Conservation (phyloP, 768 basidiomycete species). For the Pisolithus tinctorius region DNA sequence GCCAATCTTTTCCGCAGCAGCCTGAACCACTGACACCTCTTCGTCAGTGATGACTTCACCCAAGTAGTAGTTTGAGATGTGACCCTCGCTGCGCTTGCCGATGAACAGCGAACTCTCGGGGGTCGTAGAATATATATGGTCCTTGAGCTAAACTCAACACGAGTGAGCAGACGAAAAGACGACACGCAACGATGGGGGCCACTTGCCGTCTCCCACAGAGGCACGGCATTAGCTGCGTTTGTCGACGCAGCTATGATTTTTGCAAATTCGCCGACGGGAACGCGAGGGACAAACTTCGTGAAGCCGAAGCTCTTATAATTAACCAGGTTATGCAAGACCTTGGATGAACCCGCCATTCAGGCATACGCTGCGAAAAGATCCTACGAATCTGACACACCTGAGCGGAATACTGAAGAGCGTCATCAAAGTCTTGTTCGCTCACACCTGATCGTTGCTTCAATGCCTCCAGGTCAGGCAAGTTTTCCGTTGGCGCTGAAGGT, state of each 20-base stretch:
- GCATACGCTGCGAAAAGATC: not conserved
- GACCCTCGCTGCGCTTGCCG: constrained; percentile 72
- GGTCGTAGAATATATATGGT: constrained; percentile 60
- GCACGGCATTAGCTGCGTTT: constrained; percentile 46
- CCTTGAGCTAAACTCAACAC: constrained; percentile 48
- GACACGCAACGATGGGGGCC: not conserved
- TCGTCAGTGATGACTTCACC: constrained; percentile 67
- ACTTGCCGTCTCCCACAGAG: constrained; percentile 59
- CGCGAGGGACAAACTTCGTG: constrained; percentile 78
- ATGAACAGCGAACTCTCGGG: constrained; percentile 69
- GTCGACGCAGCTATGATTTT: constrained; percentile 54
- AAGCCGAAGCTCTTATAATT: constrained; percentile 83
- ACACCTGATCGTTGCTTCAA: constrained; percentile 52
- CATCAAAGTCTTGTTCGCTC: constrained; percentile 56
- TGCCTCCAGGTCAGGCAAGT: constrained; percentile 47
- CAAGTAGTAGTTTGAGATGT: constrained; percentile 81
- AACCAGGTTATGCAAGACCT: constrained; percentile 38
- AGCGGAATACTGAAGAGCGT: constrained; percentile 61
- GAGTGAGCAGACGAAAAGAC: not conserved
- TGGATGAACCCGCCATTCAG: not conserved
- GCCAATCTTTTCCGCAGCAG: constrained; percentile 66
- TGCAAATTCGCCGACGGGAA: constrained; percentile 54
- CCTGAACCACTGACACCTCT: constrained; percentile 72
- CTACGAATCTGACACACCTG: constrained; percentile 42
- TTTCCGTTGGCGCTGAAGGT: constrained; percentile 57